These are phyloP conservation scores for Bipolaris zeicola DNA, from an alignment of 2,329 filamentous ascomycete genomes.

Conservation along the genomic window DNA sequence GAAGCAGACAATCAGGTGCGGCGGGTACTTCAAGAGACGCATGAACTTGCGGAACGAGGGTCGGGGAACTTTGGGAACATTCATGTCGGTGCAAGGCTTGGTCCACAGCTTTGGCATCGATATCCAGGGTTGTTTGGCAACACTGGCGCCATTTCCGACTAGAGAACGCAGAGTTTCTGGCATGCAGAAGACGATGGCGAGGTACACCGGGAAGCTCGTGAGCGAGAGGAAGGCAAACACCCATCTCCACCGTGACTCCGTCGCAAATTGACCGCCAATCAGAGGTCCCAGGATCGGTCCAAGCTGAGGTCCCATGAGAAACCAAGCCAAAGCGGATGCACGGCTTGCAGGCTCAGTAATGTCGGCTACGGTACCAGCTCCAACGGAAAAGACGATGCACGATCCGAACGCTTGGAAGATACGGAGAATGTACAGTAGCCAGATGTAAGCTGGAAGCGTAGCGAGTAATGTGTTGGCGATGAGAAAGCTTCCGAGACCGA, in stretches of 20 bases:
- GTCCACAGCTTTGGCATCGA: constrained; percentile 34
- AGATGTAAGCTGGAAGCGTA: constrained; percentile 47
- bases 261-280: constrained; percentile 50
- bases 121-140: constrained; percentile 34
- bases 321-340: constrained; percentile 50
- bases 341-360: constrained; percentile 49
- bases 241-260: constrained; percentile 51
- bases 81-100: constrained; percentile 23
- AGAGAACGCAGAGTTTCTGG: constrained; percentile 55
- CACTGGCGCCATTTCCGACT: constrained; percentile 51
- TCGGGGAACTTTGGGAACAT: constrained; percentile 30
- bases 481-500: constrained; percentile 50
- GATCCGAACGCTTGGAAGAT: constrained; percentile 53
- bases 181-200: constrained; percentile 47
- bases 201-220: constrained; percentile 33
- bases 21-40: constrained; percentile 34
- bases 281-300: constrained; percentile 54
- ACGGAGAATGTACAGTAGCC: constrained; percentile 48
- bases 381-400: constrained; percentile 52
- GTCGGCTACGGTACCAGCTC: constrained; percentile 54
- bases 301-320: constrained; percentile 53
- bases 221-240: constrained; percentile 50
- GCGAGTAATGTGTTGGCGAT: constrained; percentile 50
- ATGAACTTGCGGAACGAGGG: constrained; percentile 32
- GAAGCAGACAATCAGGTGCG: constrained; percentile 38